Conservation (phyloP, 371 early-diverging fungal genomes). For the Mortierella sp. region DNA sequence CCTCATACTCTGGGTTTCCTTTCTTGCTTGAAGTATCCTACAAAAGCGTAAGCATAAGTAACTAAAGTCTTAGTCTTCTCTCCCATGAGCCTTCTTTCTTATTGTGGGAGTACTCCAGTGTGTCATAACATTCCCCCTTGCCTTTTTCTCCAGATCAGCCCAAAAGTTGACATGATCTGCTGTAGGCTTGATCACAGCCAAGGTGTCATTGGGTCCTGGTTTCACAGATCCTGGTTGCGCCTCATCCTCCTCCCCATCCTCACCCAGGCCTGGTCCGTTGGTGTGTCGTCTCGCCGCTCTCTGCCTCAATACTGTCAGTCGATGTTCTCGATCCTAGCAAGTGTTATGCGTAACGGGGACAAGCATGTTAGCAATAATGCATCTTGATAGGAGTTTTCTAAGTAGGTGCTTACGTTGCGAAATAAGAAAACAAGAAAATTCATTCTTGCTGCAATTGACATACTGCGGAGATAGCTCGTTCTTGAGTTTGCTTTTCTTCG, state of each 20-base stretch:
- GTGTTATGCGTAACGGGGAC: neutral
- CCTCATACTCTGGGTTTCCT: conserved; percentile 70
- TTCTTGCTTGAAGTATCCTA: conserved; percentile 29
- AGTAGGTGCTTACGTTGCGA: too few relatives aligned
- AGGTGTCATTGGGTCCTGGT: conserved; percentile 16
- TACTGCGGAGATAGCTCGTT: conserved; percentile 67
- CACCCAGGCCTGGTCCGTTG: neutral
- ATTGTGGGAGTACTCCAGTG: neutral
- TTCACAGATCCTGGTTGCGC: neutral
- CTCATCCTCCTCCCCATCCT: neutral
- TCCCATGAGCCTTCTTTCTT: neutral
- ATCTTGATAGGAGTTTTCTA: too few relatives aligned
- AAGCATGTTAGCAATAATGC: neutral
- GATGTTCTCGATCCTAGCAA: conserved; percentile 73
- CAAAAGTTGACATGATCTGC: conserved; percentile 71
- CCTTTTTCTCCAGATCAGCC: conserved; percentile 63
- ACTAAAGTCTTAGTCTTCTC: neutral
- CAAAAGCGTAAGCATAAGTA: neutral
- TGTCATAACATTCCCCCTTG: neutral
- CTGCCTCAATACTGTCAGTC: conserved; percentile 65
- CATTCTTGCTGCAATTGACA: conserved; percentile 7
- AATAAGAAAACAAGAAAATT: neutral
- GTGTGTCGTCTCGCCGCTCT: conserved; percentile 59
- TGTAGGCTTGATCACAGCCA: neutral
- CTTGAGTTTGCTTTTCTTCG: conserved; percentile 63